Evolutionary conservation across 2,329 filamentous ascomycete species (phyloP).

Genomic region (Scedosporium aurantiacum): DNA sequence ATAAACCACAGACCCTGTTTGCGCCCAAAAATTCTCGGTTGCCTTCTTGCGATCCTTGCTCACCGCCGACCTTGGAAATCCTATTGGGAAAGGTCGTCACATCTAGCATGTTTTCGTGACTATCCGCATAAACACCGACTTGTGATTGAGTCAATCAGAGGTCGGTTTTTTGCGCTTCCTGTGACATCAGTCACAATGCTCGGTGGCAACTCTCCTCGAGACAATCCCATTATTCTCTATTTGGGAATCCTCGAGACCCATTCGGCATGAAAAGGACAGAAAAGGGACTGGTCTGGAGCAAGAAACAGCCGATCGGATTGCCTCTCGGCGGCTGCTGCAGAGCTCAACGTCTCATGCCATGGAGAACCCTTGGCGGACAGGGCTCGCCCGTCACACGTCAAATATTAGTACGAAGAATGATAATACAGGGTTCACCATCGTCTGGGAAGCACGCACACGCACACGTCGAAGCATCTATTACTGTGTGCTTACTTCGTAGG

Average conservation of each 20-base stretch:
- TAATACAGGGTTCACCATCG: too few relatives aligned
- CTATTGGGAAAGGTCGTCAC: slow-evolving; percentile 5
- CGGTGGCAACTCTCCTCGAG: too few relatives aligned
- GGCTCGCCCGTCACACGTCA: too few relatives aligned
- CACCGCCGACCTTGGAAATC: neutral
- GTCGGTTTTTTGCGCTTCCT: neutral
- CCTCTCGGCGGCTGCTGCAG: neutral
- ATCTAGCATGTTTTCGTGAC: neutral
- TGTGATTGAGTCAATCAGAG: neutral
- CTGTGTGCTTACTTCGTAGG: too few relatives aligned
- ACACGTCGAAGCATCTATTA: too few relatives aligned
- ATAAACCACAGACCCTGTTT: too few relatives aligned
- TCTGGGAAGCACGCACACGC: too few relatives aligned
- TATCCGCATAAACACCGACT: neutral
- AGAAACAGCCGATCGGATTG: neutral
- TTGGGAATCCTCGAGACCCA: too few relatives aligned
- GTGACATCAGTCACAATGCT: neutral
- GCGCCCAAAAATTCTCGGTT: neutral
- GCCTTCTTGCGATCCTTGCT: neutral
- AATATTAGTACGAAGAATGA: too few relatives aligned
- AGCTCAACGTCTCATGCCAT: neutral
- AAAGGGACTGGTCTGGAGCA: neutral
- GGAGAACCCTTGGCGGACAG: too few relatives aligned
- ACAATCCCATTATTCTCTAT: too few relatives aligned
- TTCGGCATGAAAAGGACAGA: neutral